A percentile compares a stretch with the other conserved stretches of the same genome.
These are phyloP conservation scores for Panus rudis DNA, from an alignment of 768 basidiomycete genomes.

Conservation along the genomic window DNA sequence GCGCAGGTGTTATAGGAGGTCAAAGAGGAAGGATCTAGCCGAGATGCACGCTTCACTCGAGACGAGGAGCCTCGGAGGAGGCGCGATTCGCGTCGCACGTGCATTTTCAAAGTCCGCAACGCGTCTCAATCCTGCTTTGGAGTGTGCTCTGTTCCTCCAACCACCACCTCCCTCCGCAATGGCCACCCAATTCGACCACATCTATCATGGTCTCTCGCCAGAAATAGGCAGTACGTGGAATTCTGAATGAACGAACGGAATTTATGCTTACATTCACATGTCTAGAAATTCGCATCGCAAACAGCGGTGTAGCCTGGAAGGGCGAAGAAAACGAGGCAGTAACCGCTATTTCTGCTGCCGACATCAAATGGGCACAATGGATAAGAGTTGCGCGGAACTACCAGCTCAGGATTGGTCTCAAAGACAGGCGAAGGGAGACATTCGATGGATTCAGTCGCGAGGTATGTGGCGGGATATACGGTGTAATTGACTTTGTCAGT, in stretches of 20 bases:
- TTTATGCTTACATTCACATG: constrained; percentile 6
- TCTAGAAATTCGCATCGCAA: constrained; percentile 79
- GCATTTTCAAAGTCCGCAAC: constrained; percentile 20
- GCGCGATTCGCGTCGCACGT: constrained; percentile 12
- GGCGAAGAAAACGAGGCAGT: constrained; percentile 60
- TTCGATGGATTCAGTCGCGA: constrained; percentile 94
- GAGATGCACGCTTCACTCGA: constrained; percentile 7
- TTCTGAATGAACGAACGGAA: background rate
- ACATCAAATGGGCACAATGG: constrained; percentile 90
- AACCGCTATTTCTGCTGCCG: constrained; percentile 54
- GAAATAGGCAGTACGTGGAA: constrained; percentile 74
- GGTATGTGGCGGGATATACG: too few relatives aligned
- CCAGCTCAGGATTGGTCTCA: constrained; percentile 79
- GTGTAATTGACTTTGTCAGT: constrained; percentile 1
- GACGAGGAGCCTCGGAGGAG: constrained; percentile 9
- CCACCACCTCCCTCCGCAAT: constrained; percentile 29
- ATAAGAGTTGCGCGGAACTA: constrained; percentile 87
- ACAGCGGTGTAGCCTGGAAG: constrained; percentile 93
- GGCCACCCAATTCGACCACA: constrained; percentile 80
- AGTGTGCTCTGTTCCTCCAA: constrained; percentile 15
- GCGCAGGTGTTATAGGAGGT: too few relatives aligned
- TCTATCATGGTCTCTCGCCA: constrained; percentile 67
- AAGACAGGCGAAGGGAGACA: constrained; percentile 69
- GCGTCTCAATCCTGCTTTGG: constrained; percentile 12
- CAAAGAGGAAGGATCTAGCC: constrained; percentile 9